Base-by-base conservation (phyloP, 805 yeast species). In the Saccharomycopsis lassenensis region DNA sequence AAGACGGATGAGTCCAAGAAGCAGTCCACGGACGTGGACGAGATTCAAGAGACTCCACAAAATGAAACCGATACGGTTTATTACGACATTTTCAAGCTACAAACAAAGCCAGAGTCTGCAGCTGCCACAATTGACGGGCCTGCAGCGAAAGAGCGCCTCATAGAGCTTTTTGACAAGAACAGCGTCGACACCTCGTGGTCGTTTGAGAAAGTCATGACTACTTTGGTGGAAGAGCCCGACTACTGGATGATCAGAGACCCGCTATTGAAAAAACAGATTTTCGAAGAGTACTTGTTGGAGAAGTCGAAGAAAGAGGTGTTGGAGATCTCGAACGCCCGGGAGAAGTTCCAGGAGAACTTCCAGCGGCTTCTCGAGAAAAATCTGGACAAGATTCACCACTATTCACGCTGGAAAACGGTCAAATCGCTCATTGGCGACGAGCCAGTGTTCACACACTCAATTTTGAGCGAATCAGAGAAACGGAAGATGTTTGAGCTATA, bases 171-270 rank as follows among this genome's bases (percentile, higher is more conserved):
- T 7, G 53, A 58, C 23, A 71, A 67, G 1, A 55, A 67, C 25
- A 57, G 64, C 5, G 83, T 85, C 2, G 86, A 78, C 52, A 67
- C 80, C 0, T 68, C 79, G 0, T 81, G 89, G 87, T 67, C 91
- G 0, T 84, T 84, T 54, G 71, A 67, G 33, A 62, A 62, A 39
- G 78, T 81, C 1, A 73, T 85, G 57, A 66, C 70, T 16, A 56
- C 58, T 12, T 69, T 79, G 39, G 65, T 79, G 12, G 52, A 49
- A 3, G 76, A 78, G 45, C 71, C 77, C 2, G 59, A 75, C 11
- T 86, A 82, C 49, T 81, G 89, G 87, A 55, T 63, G 4, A 55
- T 83, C 2, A 57, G 62, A 4, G 82, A 79, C 49, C 67, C 94
- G 0, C 48, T 77, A 12, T 58, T 63, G 44, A 67, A 87, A 37